Evolutionary conservation across 352 stramenopile species (phyloP).

Genomic region (Globisporangium carolinianum): DNA sequence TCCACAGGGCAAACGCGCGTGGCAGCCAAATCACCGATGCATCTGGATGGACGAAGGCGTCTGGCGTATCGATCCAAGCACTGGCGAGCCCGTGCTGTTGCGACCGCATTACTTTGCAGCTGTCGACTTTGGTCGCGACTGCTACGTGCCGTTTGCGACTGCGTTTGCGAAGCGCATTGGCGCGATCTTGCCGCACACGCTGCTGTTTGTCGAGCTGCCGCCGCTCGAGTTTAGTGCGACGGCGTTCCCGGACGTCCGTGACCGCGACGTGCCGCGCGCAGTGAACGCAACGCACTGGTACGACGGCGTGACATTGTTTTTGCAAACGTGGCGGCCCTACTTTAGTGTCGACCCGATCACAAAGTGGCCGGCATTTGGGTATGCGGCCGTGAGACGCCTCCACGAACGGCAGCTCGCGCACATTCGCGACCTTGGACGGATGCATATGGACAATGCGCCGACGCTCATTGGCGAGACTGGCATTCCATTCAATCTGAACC

Average conservation of each 20-base stretch:
- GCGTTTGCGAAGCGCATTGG: slow-evolving; percentile 63
- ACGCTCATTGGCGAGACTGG: slow-evolving; percentile 68
- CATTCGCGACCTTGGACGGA: slow-evolving; percentile 46
- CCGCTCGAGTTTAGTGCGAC: slow-evolving; percentile 64
- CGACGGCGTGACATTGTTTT: slow-evolving; percentile 85
- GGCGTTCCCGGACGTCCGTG: slow-evolving; percentile 63
- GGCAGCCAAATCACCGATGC: slow-evolving; percentile 56
- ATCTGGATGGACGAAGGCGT: slow-evolving; percentile 82
- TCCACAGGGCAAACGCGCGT: slow-evolving; percentile 49
- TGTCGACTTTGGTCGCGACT: slow-evolving; percentile 73
- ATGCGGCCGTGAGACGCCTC: slow-evolving; percentile 39
- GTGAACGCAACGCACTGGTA: slow-evolving; percentile 90
- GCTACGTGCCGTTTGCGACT: slow-evolving; percentile 72
- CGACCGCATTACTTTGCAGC: slow-evolving; percentile 60
- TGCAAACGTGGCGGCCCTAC: slow-evolving; percentile 56
- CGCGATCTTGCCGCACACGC: slow-evolving; percentile 37
- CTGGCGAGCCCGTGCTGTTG: slow-evolving; percentile 38
- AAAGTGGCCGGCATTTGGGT: slow-evolving; percentile 60
- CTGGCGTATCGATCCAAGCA: slow-evolving; percentile 47
- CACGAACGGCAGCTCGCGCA: slow-evolving; percentile 51
- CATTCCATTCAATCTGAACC: slow-evolving; percentile 68
- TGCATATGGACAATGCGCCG: slow-evolving; percentile 53
- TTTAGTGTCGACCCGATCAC: slow-evolving; percentile 70
- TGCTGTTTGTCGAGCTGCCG: slow-evolving; percentile 80
- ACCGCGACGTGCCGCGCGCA: slow-evolving; percentile 42